These are phyloP conservation scores for Fusarium coffeatum DNA, from an alignment of 2,329 filamentous ascomycete species.

Conservation along the genomic window DNA sequence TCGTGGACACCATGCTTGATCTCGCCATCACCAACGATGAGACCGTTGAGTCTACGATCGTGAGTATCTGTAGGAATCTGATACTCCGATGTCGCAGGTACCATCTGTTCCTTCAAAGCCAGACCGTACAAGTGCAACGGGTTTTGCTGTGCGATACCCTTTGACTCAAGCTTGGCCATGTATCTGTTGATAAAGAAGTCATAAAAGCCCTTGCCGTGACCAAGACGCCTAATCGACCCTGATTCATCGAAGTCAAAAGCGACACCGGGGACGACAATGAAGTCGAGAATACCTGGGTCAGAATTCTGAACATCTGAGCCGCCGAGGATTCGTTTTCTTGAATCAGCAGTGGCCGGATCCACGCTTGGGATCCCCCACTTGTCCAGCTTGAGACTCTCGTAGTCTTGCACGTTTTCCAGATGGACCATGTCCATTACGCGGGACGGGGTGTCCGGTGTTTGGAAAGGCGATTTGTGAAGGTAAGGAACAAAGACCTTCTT, in stretches of 20 bases:
- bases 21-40: slow-evolving; percentile 78
- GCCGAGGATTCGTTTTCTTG: slow-evolving; percentile 79
- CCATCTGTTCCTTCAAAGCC: slow-evolving; percentile 86
- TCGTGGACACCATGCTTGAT: slow-evolving; percentile 55
- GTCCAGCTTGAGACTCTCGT: slow-evolving; percentile 79
- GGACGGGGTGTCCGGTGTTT: slow-evolving; percentile 64
- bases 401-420: slow-evolving; percentile 78
- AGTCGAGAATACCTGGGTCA: slow-evolving; percentile 71
- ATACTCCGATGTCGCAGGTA: slow-evolving; percentile 67
- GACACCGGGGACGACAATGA: slow-evolving; percentile 92
- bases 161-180: slow-evolving; percentile 56
- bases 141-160: slow-evolving; percentile 50
- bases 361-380: slow-evolving; percentile 96
- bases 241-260: slow-evolving; percentile 79
- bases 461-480: slow-evolving; percentile 71
- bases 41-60: slow-evolving; percentile 83
- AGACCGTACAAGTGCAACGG: slow-evolving; percentile 75
- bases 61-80: slow-evolving; percentile 78
- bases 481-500: slow-evolving; percentile 95
- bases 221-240: slow-evolving; percentile 76
- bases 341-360: slow-evolving; percentile 69
- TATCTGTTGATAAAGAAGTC: slow-evolving; percentile 90
- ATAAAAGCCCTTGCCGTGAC: slow-evolving; percentile 97
- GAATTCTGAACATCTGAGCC: slow-evolving; percentile 61
- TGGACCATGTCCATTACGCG: slow-evolving; percentile 95